Evolutionary conservation across 345 rosid genomes (phyloP), one percentile per base, ranked within the genome.

Genomic region (Eucalyptus grandis): DNA sequence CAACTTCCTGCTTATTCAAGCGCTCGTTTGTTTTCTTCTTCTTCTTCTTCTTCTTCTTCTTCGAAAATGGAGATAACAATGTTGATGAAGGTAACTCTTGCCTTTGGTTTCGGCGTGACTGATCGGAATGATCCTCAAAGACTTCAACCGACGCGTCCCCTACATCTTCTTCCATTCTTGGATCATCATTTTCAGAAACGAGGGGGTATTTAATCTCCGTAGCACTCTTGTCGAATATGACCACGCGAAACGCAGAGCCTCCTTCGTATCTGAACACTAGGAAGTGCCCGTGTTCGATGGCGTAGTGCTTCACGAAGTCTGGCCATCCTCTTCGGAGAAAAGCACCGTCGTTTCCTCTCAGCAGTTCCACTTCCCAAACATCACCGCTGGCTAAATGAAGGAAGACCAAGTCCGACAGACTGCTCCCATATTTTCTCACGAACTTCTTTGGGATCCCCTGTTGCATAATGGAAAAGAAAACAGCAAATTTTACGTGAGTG

Each of bases 361-460:
- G 14, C 65, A 89, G 87, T 46, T 89, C 91, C 46, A 91, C 56
- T 31, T 62, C 51, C 92, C 91, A 92, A 9, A 7, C 60, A 21
- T 53, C 69, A 30, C 91, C 91, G 44, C 30, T 51, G 11, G 88
- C 89, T 27, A 89, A 91, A 69, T 43, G 67, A 3, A 91, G 88
- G 31, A 21, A 26, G 11, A 62, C 91, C 10, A 15, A 24, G 46
- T 58, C 50, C 30, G 89, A 27, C 37, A 92, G 69, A 37, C 40
- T 65, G 7, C 46, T 51, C 40, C 92, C 89, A 56, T 87, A 86
- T 5, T 87, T 88, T 19, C 88, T 89, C 69, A 88, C 89, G 86
- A 90, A 89, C 53, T 83, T 89, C 44, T 53, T 88, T 10, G 92
- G 92, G 69, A 92, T 82, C 54, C 53, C 44, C 93, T 92, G 88